phyloP scores from a whole-genome alignment of 2,329 filamentous ascomycete genomes.

The Talaromyces sp. region DNA sequence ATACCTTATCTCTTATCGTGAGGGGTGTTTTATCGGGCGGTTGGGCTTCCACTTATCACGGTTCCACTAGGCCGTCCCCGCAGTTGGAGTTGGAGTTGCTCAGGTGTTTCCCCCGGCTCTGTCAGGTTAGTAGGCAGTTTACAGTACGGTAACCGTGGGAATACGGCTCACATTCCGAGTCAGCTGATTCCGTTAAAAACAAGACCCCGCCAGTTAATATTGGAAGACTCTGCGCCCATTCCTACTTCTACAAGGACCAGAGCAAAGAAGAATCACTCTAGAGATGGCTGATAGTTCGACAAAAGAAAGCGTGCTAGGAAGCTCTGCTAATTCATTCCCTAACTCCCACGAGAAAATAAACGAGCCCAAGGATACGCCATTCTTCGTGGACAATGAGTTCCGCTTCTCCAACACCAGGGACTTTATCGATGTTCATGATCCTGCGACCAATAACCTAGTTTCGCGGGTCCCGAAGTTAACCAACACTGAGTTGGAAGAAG shows the following conservation, averaged over 20 bases:
- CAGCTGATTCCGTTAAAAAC: not conserved
- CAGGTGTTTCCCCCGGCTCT: not conserved
- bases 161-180: not conserved
- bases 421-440: conserved; percentile 65
- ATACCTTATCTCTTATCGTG: conserved; percentile 4
- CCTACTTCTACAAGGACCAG: no score
- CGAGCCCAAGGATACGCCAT: conserved; percentile 56
- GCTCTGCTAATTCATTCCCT: conserved; percentile 1
- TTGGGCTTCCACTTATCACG: not conserved
- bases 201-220: not conserved
- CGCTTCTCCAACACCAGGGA: conserved; percentile 55
- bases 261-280: not conserved
- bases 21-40: not conserved
- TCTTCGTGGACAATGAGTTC: conserved; percentile 65
- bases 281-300: not conserved
- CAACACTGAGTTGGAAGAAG: conserved; percentile 59
- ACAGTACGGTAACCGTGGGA: no score
- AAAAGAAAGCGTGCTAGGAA: conserved; percentile 2
- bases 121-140: not conserved
- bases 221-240: not conserved
- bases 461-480: conserved; percentile 64
- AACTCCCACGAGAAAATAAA: conserved; percentile 35
- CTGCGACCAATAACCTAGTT: conserved; percentile 50
- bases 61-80: not conserved
- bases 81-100: not conserved